Evolutionary conservation across 2,329 filamentous ascomycete species (phyloP).

Genomic region (Penicillium sp.): DNA sequence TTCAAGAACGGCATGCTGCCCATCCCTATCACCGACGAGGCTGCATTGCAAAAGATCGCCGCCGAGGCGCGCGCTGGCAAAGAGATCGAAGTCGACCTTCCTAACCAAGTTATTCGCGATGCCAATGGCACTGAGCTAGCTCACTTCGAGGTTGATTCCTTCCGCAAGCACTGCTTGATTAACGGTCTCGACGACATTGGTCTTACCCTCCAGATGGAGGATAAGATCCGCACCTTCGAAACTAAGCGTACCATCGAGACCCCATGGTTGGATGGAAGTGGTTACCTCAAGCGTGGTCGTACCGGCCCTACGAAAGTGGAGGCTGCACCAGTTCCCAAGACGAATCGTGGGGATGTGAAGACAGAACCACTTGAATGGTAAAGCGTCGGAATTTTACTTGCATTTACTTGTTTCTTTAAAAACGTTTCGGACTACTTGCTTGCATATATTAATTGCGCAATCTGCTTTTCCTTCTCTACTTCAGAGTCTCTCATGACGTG

Average conservation of each 20-base stretch:
- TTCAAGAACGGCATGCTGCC: slow-evolving; percentile 99
- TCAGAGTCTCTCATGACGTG: neutral
- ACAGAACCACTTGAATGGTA: slow-evolving; percentile 89
- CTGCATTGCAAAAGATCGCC: slow-evolving; percentile 65
- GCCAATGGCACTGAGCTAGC: slow-evolving; percentile 69
- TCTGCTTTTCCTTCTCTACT: neutral
- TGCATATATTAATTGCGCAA: neutral
- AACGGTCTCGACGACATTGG: slow-evolving; percentile 96
- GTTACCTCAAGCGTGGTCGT: slow-evolving; percentile 63
- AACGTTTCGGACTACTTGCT: neutral
- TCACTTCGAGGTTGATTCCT: slow-evolving; percentile 83
- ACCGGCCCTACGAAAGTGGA: slow-evolving; percentile 59
- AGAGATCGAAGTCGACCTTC: slow-evolving; percentile 86
- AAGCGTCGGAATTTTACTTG: slow-evolving; percentile 11
- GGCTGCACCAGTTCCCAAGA: slow-evolving; percentile 73
- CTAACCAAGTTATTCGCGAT: slow-evolving; percentile 77
- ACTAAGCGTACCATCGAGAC: slow-evolving; percentile 69
- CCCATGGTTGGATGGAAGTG: slow-evolving; percentile 86
- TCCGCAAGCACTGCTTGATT: slow-evolving; percentile 88
- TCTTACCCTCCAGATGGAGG: slow-evolving; percentile 84
- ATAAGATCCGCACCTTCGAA: slow-evolving; percentile 84
- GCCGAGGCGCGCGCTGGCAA: slow-evolving; percentile 72
- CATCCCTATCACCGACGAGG: slow-evolving; percentile 66
- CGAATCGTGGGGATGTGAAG: slow-evolving; percentile 79
- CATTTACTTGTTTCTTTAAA: neutral